Evolutionary conservation across 1,139 yeast species (phyloP).

Genomic region (Entelexis sorbosivorans): DNA sequence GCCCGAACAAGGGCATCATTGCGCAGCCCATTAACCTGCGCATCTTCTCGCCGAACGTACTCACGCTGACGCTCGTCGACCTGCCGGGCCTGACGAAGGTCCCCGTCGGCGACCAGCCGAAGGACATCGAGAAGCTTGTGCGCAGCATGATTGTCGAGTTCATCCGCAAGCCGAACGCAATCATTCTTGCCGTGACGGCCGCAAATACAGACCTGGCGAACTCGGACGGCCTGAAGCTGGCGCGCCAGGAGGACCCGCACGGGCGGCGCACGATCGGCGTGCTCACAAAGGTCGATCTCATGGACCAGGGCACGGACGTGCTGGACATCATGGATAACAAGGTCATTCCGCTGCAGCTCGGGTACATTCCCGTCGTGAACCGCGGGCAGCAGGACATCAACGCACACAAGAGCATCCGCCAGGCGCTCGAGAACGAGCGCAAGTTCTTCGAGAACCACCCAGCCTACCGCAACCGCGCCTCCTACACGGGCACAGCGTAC

Average conservation of each 20-base stretch:
- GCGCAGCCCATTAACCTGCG: constrained; percentile 86
- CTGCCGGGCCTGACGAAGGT: constrained; percentile 96
- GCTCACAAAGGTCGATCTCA: constrained; percentile 87
- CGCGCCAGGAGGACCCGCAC: constrained; percentile 97
- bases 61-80: constrained; percentile 91
- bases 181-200: constrained; percentile 87
- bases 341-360: constrained; percentile 88
- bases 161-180: constrained; percentile 92
- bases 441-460: constrained; percentile 77
- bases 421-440: constrained; percentile 74
- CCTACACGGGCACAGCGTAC: constrained; percentile 91
- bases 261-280: constrained; percentile 96
- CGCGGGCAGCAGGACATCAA: constrained; percentile 97
- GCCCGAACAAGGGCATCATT: constrained; percentile 77
- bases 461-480: constrained; percentile 92
- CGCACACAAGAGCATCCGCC: constrained; percentile 70
- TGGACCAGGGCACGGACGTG: constrained; percentile 99
- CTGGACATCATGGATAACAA: constrained; percentile 93
- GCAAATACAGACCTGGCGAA: constrained; percentile 97
- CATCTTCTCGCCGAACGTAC: constrained; percentile 90
- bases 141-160: constrained; percentile 89
- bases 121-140: constrained; percentile 89
- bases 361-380: constrained; percentile 94
- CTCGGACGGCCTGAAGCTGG: constrained; percentile 90
- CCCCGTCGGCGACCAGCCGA: constrained; percentile 99